Percentiles rank a stretch among this genome's conserved stretches.
Conservation (phyloP, 305 asterid genomes). For the Fraxinus platypoda region DNA sequence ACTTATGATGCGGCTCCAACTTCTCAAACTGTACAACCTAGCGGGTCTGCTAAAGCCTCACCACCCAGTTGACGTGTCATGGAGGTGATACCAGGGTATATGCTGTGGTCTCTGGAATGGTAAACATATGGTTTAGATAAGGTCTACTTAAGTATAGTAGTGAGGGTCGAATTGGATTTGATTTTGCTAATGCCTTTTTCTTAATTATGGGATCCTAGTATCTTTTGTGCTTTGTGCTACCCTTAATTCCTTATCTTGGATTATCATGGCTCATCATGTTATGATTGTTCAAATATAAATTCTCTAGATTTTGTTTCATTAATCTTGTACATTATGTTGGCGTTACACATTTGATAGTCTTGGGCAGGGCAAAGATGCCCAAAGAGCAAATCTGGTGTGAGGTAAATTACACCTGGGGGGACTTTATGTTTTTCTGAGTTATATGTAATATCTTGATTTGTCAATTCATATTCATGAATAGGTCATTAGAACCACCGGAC, state of each 20-base stretch:
- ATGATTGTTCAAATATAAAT: background rate
- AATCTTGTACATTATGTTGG: background rate
- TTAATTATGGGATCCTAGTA: background rate
- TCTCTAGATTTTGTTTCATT: background rate
- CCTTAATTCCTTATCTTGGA: background rate
- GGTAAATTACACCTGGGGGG: background rate
- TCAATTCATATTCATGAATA: background rate
- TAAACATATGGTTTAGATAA: background rate
- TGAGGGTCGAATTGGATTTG: background rate
- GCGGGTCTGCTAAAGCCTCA: constrained; percentile 5
- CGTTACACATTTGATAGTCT: background rate
- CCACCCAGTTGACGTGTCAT: constrained; percentile 13
- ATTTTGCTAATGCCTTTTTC: background rate
- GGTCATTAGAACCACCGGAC: background rate
- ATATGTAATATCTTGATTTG: background rate
- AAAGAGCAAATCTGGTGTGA: background rate
- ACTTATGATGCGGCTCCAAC: constrained; percentile 1
- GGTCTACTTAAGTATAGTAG: background rate
- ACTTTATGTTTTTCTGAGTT: background rate
- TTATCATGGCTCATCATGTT: background rate
- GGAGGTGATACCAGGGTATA: background rate
- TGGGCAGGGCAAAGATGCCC: background rate
- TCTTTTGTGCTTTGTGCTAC: background rate
- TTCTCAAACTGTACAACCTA: constrained; percentile 5
- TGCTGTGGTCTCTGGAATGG: background rate